Percentiles rank a stretch among this genome's conserved stretches.
Evolutionary conservation across 2,329 filamentous ascomycete species (phyloP).

Genomic region (Microcera coccophila): DNA sequence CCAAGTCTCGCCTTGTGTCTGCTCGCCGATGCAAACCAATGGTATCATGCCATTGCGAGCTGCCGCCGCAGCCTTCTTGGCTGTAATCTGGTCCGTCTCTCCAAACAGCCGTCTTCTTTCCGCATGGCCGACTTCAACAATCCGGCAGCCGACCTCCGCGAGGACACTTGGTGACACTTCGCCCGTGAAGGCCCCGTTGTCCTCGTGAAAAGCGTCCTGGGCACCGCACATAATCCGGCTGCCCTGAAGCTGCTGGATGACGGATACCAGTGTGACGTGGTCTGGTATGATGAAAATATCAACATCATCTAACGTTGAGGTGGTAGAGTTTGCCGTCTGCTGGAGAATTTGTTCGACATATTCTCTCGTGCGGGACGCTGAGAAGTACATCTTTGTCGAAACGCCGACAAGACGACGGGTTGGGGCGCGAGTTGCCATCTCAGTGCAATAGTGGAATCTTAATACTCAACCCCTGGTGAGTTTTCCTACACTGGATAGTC

Average conservation of each 20-base stretch:
- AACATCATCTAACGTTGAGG: conserved; percentile 45
- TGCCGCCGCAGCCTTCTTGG: conserved; percentile 65
- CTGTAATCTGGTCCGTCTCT: conserved; percentile 67
- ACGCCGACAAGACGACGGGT: conserved; percentile 64
- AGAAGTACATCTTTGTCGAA: conserved; percentile 79
- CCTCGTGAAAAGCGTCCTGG: conserved; percentile 70
- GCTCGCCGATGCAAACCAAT: conserved; percentile 77
- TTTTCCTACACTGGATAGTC: too few relatives aligned
- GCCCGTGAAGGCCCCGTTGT: conserved; percentile 71
- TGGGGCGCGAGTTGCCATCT: conserved; percentile 25
- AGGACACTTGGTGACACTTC: conserved; percentile 69
- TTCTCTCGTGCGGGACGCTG: conserved; percentile 56
- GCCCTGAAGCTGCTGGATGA: conserved; percentile 45
- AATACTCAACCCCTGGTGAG: too few relatives aligned
- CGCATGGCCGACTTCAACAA: conserved; percentile 79
- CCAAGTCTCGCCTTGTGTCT: conserved; percentile 45
- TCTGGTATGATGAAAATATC: conserved; percentile 78
- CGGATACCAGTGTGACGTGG: conserved; percentile 62
- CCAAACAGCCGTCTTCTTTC: conserved; percentile 69
- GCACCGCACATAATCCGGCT: conserved; percentile 58
- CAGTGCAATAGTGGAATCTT: too few relatives aligned
- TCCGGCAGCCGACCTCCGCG: conserved; percentile 60
- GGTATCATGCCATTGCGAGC: conserved; percentile 68
- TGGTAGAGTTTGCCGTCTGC: conserved; percentile 40
- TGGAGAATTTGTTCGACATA: conserved; percentile 51